Percentiles rank a stretch among this genome's conserved stretches.
These are phyloP conservation scores for Plantago elongata DNA, from an alignment of 257 asterid genomes.

Conservation along the genomic window DNA sequence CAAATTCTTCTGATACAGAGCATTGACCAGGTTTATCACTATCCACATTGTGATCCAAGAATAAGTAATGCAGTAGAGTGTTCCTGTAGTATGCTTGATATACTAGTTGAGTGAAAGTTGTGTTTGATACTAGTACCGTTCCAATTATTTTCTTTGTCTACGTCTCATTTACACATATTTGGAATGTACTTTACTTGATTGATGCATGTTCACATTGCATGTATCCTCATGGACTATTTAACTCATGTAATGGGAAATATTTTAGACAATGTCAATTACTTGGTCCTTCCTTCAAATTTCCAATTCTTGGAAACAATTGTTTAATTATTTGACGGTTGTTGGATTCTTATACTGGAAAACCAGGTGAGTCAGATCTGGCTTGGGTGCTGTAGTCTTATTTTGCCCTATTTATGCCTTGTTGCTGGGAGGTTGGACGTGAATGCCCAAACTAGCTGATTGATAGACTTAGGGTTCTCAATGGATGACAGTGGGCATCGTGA, in stretches of 20 bases:
- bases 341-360: background rate
- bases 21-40: too few relatives aligned
- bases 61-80: too few relatives aligned
- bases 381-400: constrained; percentile 10
- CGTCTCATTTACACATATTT: background rate
- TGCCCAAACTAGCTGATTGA: constrained; percentile 12
- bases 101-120: too few relatives aligned
- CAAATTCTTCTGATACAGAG: too few relatives aligned
- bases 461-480: constrained; percentile 36
- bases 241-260: constrained; percentile 10
- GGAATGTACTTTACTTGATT: constrained; percentile 2
- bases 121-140: background rate
- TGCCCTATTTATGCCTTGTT: constrained; percentile 16
- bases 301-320: background rate
- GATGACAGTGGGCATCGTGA: constrained; percentile 82
- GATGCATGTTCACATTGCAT: background rate
- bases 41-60: too few relatives aligned
- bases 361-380: background rate
- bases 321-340: background rate
- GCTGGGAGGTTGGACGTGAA: constrained; percentile 14
- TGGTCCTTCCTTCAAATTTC: constrained; percentile 8
- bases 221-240: background rate
- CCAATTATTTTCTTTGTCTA: background rate
- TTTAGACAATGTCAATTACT: constrained; percentile 2
- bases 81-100: too few relatives aligned